Evolutionary conservation across 2,329 filamentous ascomycete genomes (phyloP).

Genomic region (Ophiocordyceps robertsii): DNA sequence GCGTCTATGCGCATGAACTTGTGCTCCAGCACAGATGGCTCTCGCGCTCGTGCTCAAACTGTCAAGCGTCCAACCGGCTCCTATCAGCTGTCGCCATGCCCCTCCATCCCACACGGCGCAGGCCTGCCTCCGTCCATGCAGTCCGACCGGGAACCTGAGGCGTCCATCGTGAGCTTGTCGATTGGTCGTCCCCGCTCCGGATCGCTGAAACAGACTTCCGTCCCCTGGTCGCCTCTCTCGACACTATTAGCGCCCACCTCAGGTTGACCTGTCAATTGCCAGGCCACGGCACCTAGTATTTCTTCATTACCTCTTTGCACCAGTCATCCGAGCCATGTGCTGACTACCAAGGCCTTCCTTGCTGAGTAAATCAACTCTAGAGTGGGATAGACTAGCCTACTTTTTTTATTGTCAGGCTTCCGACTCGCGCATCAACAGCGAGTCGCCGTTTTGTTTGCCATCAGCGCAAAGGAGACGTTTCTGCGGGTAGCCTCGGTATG

Average conservation of each 20-base stretch:
- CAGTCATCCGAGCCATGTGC: too few relatives aligned
- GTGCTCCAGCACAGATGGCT: background rate
- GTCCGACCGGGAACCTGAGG: too few relatives aligned
- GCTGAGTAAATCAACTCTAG: constrained; percentile 14
- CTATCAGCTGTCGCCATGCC: background rate
- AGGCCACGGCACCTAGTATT: too few relatives aligned
- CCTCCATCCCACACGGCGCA: background rate
- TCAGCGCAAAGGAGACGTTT: background rate
- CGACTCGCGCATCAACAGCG: constrained; percentile 21
- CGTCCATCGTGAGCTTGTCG: background rate
- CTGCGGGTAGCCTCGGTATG: background rate
- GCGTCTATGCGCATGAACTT: constrained; percentile 1
- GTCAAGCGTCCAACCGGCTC: background rate
- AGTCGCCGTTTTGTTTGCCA: constrained; percentile 17
- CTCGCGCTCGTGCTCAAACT: background rate
- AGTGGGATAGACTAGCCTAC: constrained; percentile 5
- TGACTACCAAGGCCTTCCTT: too few relatives aligned
- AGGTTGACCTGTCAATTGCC: too few relatives aligned
- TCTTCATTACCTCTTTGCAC: too few relatives aligned
- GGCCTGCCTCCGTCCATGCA: too few relatives aligned
- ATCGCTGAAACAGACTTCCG: background rate
- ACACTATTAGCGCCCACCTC: too few relatives aligned
- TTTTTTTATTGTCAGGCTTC: constrained; percentile 31
- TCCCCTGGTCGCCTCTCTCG: background rate
- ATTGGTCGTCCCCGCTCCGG: background rate